Base-by-base conservation (phyloP, 805 yeast species). In the Lachancea quebecensis region DNA sequence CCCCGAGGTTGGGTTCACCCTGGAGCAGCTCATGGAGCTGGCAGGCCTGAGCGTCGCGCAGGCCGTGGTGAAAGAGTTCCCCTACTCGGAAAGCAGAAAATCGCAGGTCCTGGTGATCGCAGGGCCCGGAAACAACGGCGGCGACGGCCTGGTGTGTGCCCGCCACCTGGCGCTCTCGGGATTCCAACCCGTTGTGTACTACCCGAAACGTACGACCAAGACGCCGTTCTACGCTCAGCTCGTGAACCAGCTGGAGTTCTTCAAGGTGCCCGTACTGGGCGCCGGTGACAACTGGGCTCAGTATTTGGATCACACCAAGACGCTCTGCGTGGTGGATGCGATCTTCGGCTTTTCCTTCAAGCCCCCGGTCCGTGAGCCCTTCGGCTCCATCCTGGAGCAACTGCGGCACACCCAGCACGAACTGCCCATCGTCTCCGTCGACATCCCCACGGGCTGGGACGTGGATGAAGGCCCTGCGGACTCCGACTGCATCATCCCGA, bases 101-200 rank as follows among this genome's bases (percentile, higher is more conserved):
- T 64, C 69, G 33, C 68, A 64, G 10, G 81, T 89, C 1, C 67
- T 90, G 35, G 75, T 93, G 1, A 69, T 93, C 4, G 88, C 82
- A 10, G 99, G 99, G 0, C 98, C 98, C 0, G 99, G 99, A 1
- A 93, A 93, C 59, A 93, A 93, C 59, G 80, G 96, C 1, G 99
- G 98, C 2, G 99, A 93, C 66, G 99, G 98, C 0, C 68, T 93
- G 11, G 99, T 93, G 1, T 95, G 96, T 27, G 95, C 97, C 1
- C 73, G 99, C 36, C 99, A 93, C 61, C 69, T 93, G 50, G 78
- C 78, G 52, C 66, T 89, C 10, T 79, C 93, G 72, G 93, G 93
- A 2, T 87, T 81, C 60, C 67, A 69, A 4, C 96, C 97, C 1
- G 67, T 75, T 4, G 73, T 91, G 0, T 89, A 75, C 62, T 90